Evolutionary conservation across 257 asterid species (phyloP).

Genomic region (Orobanche coerulescens): DNA sequence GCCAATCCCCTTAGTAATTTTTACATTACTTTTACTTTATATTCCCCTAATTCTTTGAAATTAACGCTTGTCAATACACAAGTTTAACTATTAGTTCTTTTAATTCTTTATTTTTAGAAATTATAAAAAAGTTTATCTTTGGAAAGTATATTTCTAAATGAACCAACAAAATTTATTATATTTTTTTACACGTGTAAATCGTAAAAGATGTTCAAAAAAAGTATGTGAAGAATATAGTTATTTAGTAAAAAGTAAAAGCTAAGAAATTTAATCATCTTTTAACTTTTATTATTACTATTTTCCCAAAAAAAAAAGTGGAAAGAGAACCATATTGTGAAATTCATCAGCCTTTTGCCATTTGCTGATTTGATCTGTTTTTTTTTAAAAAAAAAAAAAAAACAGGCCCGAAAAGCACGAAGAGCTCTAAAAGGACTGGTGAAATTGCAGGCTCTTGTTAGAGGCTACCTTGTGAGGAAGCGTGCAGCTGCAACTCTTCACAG

Average conservation of each 20-base stretch:
- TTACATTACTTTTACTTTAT: no score
- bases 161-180: no score
- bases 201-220: no score
- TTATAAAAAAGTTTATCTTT: no score
- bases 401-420: constrained; percentile 92
- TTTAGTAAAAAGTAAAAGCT: not conserved
- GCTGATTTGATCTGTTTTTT: not conserved
- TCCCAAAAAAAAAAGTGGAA: not conserved
- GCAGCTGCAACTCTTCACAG: constrained; percentile 84
- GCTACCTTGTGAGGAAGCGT: constrained; percentile 81
- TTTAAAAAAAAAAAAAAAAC: constrained; percentile 33
- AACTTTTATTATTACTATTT: not conserved
- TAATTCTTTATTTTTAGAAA: no score
- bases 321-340: not conserved
- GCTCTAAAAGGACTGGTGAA: constrained; percentile 91
- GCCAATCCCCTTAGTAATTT: no score
- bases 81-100: no score
- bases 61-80: no score
- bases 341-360: not conserved
- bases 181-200: no score
- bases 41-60: no score
- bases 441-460: constrained; percentile 82
- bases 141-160: no score
- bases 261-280: not conserved
- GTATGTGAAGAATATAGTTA: no score